A percentile compares a stretch with the other conserved stretches of the same genome.
phyloP scores from a whole-genome alignment of 1,284 basidiomycete genomes.

The Ganoderma leucocontextum region DNA sequence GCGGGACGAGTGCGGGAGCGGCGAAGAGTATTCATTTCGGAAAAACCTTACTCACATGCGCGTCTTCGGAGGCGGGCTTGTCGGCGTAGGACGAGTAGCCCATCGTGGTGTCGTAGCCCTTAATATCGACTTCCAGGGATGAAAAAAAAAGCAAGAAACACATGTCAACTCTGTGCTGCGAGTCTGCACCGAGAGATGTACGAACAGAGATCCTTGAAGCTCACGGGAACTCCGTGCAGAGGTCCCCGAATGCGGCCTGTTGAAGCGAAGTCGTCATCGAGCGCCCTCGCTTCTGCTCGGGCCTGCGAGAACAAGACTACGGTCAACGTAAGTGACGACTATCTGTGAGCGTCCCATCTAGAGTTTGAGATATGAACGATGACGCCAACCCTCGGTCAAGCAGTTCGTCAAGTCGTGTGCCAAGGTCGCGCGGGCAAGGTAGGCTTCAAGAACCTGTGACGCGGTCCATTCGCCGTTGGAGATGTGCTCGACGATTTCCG shows the following conservation, averaged over 20 bases:
- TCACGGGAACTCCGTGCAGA: conserved; percentile 85
- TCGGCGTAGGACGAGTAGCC: conserved; percentile 78
- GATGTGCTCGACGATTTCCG: conserved; percentile 68
- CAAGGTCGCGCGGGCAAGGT: conserved; percentile 68
- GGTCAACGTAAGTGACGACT: not conserved
- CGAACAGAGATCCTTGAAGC: conserved; percentile 77
- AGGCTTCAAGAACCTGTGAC: conserved; percentile 75
- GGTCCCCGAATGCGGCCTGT: conserved; percentile 73
- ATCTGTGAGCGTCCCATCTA: not conserved
- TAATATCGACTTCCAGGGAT: conserved; percentile 55
- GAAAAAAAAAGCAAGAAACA: not conserved
- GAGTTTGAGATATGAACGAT: not conserved
- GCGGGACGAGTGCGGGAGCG: conserved; percentile 1
- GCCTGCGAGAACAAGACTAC: conserved; percentile 47
- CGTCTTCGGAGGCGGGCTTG: conserved; percentile 60
- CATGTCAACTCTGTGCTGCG: conserved; percentile 11
- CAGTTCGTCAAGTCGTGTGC: conserved; percentile 79
- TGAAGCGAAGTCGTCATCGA: conserved; percentile 71
- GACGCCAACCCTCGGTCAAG: conserved; percentile 72
- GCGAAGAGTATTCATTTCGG: conserved; percentile 4
- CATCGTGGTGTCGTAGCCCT: conserved; percentile 72
- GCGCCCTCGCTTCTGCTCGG: conserved; percentile 61
- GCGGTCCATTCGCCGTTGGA: conserved; percentile 76
- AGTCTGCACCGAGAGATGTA: conserved; percentile 4
- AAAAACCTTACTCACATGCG: conserved; percentile 3